Conservation (phyloP, 768 basidiomycete species). For the Russula emetica region DNA sequence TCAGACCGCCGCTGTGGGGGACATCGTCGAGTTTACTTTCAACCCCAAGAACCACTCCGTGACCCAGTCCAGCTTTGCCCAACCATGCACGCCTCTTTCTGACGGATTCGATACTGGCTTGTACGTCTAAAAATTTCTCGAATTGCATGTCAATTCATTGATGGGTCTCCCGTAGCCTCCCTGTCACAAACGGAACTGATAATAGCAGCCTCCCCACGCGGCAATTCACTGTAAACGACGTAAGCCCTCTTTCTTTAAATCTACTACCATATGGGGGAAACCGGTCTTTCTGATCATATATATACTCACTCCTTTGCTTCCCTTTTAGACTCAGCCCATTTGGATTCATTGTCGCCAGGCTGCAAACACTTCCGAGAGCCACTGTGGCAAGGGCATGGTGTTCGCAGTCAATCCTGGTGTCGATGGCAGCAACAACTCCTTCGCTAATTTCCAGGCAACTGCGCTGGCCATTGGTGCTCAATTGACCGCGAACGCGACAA, state of each 20-base stretch:
- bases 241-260: background rate
- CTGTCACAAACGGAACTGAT: constrained; percentile 26
- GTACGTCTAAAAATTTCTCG: constrained; percentile 24
- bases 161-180: constrained; percentile 25
- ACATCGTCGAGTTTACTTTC: constrained; percentile 31
- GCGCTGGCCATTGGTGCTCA: constrained; percentile 10
- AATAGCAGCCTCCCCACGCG: constrained; percentile 20
- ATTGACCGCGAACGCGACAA: background rate
- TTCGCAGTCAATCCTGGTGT: constrained; percentile 31
- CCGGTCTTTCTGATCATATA: background rate
- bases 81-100: constrained; percentile 29
- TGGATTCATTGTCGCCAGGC: constrained; percentile 32
- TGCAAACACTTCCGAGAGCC: constrained; percentile 15
- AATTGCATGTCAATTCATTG: background rate
- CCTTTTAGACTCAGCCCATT: constrained; percentile 25
- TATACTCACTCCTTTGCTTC: no score
- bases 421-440: constrained; percentile 3
- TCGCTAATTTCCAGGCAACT: constrained; percentile 2
- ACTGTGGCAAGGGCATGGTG: constrained; percentile 34
- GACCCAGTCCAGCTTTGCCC: constrained; percentile 32
- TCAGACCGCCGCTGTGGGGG: constrained; percentile 27
- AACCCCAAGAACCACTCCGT: constrained; percentile 34
- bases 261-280: background rate
- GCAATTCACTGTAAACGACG: constrained; percentile 30
- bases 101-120: constrained; percentile 34